Evolutionary conservation across 2,329 filamentous ascomycete genomes (phyloP), one percentile per base, ranked within the genome.

Genomic region (Sporothrix globosa): DNA sequence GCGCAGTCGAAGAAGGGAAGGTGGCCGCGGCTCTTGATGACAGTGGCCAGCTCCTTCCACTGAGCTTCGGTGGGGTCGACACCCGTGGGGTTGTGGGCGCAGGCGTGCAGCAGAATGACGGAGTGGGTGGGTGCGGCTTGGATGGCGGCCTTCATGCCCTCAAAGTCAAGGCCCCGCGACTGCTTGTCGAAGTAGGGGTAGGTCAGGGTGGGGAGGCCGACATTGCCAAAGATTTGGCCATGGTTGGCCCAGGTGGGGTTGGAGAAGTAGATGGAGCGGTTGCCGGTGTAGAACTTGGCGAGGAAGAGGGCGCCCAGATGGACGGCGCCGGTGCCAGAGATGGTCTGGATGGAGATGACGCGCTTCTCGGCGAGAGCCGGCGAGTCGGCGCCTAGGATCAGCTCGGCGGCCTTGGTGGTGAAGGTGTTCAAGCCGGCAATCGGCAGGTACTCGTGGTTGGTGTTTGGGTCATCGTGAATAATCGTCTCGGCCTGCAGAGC

Each of bases 1-100:
- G 96, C 96, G 74, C 89, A 92, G 85, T 99, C 96, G 82, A 99
- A 98, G 88, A 99, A 98, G 77, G 96, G 95, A 83, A 99, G 97
- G 81, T 96, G 95, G 74, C 88, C 88, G 82, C 91, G 93, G 77
- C 88, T 81, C 76, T 87, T 87, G 81, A 98, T 89, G 58, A 97
- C 81, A 56, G 85, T 81, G 68, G 95, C 93, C 73, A 99, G 89
- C 82, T 96, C 87, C 80, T 91, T 92, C 96, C 96, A 99, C 83
- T 99, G 96, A 69, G 95, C 92, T 75, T 91, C 85, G 24, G 94
- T 97, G 9, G 94, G 94, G 82, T 99, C 96, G 73, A 99, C 94
- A 71, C 96, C 96, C 0, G 96, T 99, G 48, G 96, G 96, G 84
- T 99, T 99, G 85, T 99, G 96, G 50, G 96, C 96, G 80, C 96